These are phyloP conservation scores for Coemansia sp. DNA, from an alignment of 192 early-diverging fungal species.

Conservation along the genomic window DNA sequence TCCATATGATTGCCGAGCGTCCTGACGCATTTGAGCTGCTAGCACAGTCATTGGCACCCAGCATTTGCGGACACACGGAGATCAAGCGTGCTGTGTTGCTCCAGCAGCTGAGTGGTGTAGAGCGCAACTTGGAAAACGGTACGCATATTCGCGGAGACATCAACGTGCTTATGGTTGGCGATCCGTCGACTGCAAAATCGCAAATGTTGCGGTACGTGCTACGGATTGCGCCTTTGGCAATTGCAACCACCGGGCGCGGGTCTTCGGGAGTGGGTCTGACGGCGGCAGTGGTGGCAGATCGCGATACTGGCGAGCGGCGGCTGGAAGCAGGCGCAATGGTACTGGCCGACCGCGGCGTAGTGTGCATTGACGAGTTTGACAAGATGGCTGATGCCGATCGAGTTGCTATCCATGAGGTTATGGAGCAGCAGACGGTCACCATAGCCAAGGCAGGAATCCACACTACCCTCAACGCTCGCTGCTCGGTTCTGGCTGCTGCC, in stretches of 20 bases:
- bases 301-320: constrained; percentile 90
- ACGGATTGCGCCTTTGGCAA: constrained; percentile 92
- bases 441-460: constrained; percentile 99
- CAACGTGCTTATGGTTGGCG: constrained; percentile 97
- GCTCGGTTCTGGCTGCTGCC: constrained; percentile 94
- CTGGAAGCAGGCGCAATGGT: constrained; percentile 99
- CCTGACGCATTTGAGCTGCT: constrained; percentile 77
- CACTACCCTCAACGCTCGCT: constrained; percentile 94
- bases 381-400: constrained; percentile 98
- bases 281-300: constrained; percentile 91
- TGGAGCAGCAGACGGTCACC: constrained; percentile 99
- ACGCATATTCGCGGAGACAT: constrained; percentile 97
- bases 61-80: constrained; percentile 85
- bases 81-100: constrained; percentile 94
- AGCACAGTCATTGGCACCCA: constrained; percentile 83
- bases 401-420: constrained; percentile 99
- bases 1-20: constrained; percentile 70
- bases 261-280: constrained; percentile 97
- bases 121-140: constrained; percentile 92
- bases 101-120: constrained; percentile 85
- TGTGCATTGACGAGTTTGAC: constrained; percentile 99
- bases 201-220: constrained; percentile 94
- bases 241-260: constrained; percentile 95
- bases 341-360: constrained; percentile 92
- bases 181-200: constrained; percentile 99